Evolutionary conservation across 495 filamentous ascomycete species (phyloP).

Genomic region (Podospora didyma): DNA sequence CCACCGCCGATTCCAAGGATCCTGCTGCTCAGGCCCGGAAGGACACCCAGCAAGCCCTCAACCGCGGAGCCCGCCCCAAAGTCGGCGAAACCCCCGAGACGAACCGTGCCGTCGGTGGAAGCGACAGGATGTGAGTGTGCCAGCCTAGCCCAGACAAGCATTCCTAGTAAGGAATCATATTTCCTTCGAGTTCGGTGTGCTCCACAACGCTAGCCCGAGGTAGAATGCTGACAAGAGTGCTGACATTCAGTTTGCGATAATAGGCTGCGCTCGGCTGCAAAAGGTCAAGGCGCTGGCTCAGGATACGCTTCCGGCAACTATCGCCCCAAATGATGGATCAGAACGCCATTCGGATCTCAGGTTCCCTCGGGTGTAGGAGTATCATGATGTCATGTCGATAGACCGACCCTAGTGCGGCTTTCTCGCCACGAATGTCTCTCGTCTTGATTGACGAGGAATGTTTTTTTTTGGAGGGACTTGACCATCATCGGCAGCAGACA

Average conservation of each 20-base stretch:
- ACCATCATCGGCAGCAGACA: constrained; percentile 26
- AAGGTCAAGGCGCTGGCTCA: constrained; percentile 70
- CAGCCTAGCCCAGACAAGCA: constrained; percentile 53
- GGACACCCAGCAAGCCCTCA: constrained; percentile 52
- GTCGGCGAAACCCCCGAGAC: constrained; percentile 68
- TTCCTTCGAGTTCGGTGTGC: constrained; percentile 83
- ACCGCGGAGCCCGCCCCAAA: constrained; percentile 78
- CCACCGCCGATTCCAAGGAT: constrained; percentile 51
- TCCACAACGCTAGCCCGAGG: constrained; percentile 76
- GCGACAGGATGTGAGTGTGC: constrained; percentile 98
- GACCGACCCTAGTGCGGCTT: constrained; percentile 7
- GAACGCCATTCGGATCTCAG: constrained; percentile 18
- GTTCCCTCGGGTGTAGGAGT: constrained; percentile 23
- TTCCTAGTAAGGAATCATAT: constrained; percentile 91
- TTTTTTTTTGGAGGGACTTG: constrained; percentile 11
- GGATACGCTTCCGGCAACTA: constrained; percentile 59
- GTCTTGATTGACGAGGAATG: not conserved
- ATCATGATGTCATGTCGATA: constrained; percentile 26
- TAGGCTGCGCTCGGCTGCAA: constrained; percentile 94
- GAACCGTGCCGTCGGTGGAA: constrained; percentile 83
- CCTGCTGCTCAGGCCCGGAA: constrained; percentile 57
- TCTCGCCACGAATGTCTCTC: constrained; percentile 1
- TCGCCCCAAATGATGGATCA: constrained; percentile 62
- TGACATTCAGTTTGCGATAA: constrained; percentile 82
- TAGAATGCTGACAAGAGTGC: constrained; percentile 68